These are phyloP conservation scores for Tieghemostelium lacteum DNA, from an alignment of 78 protist genomes.

Conservation along the genomic window DNA sequence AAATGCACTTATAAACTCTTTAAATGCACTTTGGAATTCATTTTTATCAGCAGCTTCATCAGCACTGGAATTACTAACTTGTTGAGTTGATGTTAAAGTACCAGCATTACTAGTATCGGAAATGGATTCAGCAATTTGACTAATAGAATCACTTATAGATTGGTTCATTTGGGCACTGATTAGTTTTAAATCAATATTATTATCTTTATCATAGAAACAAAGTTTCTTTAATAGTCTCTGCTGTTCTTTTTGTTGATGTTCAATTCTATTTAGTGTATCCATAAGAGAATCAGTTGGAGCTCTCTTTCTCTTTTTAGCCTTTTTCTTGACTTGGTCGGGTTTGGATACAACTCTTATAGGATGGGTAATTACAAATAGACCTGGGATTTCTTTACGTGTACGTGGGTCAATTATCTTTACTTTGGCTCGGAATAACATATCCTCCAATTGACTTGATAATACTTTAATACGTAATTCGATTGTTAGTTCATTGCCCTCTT, in stretches of 20 bases:
- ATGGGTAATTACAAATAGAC: conserved; percentile 61
- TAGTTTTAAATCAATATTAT: no score
- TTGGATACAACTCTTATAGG: conserved; percentile 80
- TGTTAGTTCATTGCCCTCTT: conserved; percentile 63
- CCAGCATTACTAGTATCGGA: neutral
- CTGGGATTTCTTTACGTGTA: conserved; percentile 52
- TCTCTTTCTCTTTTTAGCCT: conserved; percentile 81
- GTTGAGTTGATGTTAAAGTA: neutral
- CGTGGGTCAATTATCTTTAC: conserved; percentile 65
- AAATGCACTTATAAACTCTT: conserved; percentile 62
- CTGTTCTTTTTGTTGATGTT: conserved; percentile 79
- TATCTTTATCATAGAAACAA: conserved; percentile 56
- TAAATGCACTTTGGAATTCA: conserved; percentile 70
- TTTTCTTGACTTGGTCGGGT: conserved; percentile 82
- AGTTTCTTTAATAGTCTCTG: conserved; percentile 50
- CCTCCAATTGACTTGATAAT: conserved; percentile 66
- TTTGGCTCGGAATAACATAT: conserved; percentile 75
- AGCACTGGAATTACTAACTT: neutral
- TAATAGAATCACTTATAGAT: neutral
- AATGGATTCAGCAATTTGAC: neutral
- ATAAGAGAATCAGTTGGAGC: conserved; percentile 78
- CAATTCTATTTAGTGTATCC: conserved; percentile 72
- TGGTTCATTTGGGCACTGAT: neutral
- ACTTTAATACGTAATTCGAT: conserved; percentile 78
- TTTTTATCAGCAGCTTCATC: conserved; percentile 9